phyloP scores from a whole-genome alignment of 2,329 filamentous ascomycete genomes.

The Penicillium sp. region DNA sequence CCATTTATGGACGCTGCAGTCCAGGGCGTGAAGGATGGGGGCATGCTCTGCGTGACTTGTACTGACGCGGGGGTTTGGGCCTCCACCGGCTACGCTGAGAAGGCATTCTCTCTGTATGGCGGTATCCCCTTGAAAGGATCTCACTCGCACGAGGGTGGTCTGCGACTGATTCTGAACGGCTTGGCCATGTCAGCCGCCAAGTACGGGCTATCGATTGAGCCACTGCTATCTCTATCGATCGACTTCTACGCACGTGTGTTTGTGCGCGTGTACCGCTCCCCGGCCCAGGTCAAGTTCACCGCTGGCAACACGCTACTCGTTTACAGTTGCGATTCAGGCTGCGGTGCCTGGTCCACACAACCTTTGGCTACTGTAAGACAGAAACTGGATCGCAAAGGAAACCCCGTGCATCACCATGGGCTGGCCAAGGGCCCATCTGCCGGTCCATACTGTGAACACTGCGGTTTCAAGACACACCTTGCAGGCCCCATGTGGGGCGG shows the following conservation, averaged over 20 bases:
- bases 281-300: constrained; percentile 82
- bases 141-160: constrained; percentile 82
- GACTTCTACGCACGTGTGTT: constrained; percentile 94
- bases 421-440: constrained; percentile 69
- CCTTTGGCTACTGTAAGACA: constrained; percentile 68
- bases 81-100: constrained; percentile 89
- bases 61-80: constrained; percentile 96
- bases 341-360: constrained; percentile 87
- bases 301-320: constrained; percentile 90
- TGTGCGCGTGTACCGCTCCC: constrained; percentile 73
- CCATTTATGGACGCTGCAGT: constrained; percentile 90
- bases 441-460: constrained; percentile 71
- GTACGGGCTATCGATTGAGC: constrained; percentile 86
- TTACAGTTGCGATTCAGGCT: constrained; percentile 86
- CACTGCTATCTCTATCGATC: constrained; percentile 86
- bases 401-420: constrained; percentile 71
- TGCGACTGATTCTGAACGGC: constrained; percentile 80
- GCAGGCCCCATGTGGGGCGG: constrained; percentile 95
- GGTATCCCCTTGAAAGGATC: constrained; percentile 80
- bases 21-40: constrained; percentile 82
- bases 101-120: constrained; percentile 90
- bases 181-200: constrained; percentile 76
- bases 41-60: constrained; percentile 90
- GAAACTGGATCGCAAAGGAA: constrained; percentile 66
- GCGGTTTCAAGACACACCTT: constrained; percentile 79